Evolutionary conservation across 1,139 yeast genomes (phyloP), one percentile per base, ranked within the genome.

Genomic region (Taphrina betulina): DNA sequence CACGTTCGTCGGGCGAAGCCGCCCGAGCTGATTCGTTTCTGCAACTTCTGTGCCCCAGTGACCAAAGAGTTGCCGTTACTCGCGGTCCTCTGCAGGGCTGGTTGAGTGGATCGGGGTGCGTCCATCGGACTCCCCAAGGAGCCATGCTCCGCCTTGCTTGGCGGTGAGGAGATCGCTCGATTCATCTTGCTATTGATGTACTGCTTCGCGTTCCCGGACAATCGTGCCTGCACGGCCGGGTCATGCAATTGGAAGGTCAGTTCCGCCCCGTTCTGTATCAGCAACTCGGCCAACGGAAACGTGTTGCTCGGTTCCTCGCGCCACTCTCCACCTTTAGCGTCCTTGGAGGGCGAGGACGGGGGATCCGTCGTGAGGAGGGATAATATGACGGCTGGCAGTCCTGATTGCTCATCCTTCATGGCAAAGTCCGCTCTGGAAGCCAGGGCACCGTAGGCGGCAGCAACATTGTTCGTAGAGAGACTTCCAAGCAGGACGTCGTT

Each of bases 231-330:
- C 12, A 38, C 46, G 4, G 33, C 33, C 17, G 45, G 53, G 17
- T 55, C 40, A 34, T 40, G n/a, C 26, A 43, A 23, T n/a, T 22
- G 40, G 2, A 16, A 31, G 12, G 75, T 72, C 20, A 69, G 58
- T 4, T 65, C 61, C 0, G 75, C 76, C 12, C 95, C 94, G 67
- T 86, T 85, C 60, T 85, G 74, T 2, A 83, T 64, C 12, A 90
- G 71, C 35, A 87, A 72, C 65, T 89, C 96, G 0, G 95, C 81
- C 20, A 85, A 71, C n/a, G 84, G 82, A 69, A 83, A 89, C 3
- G 64, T 60, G 10, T 34, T 36, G 57, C 56, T 0, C 65, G 59
- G n/a, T 61, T 65, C 19, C 29, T 53, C 26, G 36, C 58, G 33
- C 62, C 58, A 40, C 34, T 46, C 29, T 35, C 52, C 35, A 48